Evolutionary conservation across 768 basidiomycete genomes (phyloP), one percentile per base, ranked within the genome.

Genomic region (Cytidiella melzeri): DNA sequence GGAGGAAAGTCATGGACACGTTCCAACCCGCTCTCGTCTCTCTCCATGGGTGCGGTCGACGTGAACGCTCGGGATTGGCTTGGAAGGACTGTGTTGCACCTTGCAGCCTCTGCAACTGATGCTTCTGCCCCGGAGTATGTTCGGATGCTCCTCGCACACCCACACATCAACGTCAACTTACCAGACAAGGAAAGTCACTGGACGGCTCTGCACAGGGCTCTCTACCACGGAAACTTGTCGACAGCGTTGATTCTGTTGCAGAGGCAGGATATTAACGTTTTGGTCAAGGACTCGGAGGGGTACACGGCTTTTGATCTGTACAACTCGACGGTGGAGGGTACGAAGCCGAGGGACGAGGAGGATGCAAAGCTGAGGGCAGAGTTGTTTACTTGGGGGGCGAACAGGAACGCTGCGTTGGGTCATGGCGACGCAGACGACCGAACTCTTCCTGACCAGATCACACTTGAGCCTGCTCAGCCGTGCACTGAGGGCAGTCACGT

Each of bases 301-400:
- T 87, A 94, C 64, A 92, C 91, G 0, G 83, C 92, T 0, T 92
- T 92, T 53, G 94, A 98, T 61, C 67, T 98, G 27, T 96, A 92
- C 68, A 97, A 97, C 62, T 86, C 87, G 3, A 95, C 92, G 0
- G 69, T 95, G 53, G 73, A 79, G 61, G 86, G 78, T 24, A 88
- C 87, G 3, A 80, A 81, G 51, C 86, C 85, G 3, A 47, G 47
- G 48, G 57, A 72, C 7, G 43, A n/a, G 3, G 38, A 41, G 19
- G 51, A 51, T 36, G 58, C 34, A 27, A 27, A 28, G 26, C 15
- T 48, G 3, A 36, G 18, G 21, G 52, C 76, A 1, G 90, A 94
- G 41, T 65, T 98, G 9, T 85, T 80, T 57, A 91, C 87, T 4
- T 96, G 92, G 93, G 93, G 94, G 28, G 70, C 76, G 10, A 96